Base-by-base conservation (phyloP, 2,329 filamentous ascomycete genomes). In the Trichothecium roseum region DNA sequence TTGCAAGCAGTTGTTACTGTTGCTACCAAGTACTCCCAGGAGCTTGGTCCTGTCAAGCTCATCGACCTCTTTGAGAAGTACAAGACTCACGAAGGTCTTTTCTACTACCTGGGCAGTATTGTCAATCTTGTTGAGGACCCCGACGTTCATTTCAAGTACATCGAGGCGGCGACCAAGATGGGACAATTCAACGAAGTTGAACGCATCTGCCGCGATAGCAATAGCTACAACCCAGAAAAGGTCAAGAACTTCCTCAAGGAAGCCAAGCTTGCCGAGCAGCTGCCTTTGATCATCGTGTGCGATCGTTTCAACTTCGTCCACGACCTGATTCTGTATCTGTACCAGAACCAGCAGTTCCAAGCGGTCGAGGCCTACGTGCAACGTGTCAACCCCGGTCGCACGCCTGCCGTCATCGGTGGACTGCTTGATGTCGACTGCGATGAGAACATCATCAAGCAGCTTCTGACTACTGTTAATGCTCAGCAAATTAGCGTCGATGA, bases 161-260 rank as follows among this genome's bases (percentile, higher is more conserved):
- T 98, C 40, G 89, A 98, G 63, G 87, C 91, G 37, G 91, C 93
- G 22, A 94, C 88, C 17, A 84, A 80, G 54, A 93, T 94, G 76
- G 79, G 81, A 20, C 89, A 98, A 61, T 77, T 94, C 53, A 88
- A 85, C 46, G 91, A 98, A 55, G 91, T 98, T 15, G 89, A 98
- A 70, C 84, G 91, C 37, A 89, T 98, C 52, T 96, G 89, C 66
- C 80, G 93, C 42, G 91, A 98, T 59, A 93, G 82, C 70, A 87
- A 83, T 57, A 72, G 74, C 53, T 89, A 87, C 63, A 89, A 95
- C 57, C 74, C 87, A 0, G 87, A 95, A 61, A 94, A 94, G 69
- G 86, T 95, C 39, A 95, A 95, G 72, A 98, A 98, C 68, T 98
- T 96, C 75, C 68, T 98, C 42, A 98, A 98, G 67, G 93, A 98